Percentiles rank a stretch among this genome's conserved stretches.
Evolutionary conservation across 148 eudicot species (phyloP).

Genomic region (Cornus controversa): DNA sequence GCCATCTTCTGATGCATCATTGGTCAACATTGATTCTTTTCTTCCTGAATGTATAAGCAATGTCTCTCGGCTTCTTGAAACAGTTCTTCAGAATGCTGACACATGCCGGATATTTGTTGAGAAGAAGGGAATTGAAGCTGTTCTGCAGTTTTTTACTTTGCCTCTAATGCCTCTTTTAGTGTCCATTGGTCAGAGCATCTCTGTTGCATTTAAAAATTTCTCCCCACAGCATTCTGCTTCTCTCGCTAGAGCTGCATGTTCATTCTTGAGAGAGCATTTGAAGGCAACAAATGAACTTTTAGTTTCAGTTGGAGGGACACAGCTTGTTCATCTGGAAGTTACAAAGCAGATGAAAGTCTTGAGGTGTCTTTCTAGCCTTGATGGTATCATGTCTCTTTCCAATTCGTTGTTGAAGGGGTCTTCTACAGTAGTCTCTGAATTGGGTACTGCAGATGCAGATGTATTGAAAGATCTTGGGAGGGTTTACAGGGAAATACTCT

Average conservation of each 20-base stretch:
- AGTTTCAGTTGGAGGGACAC: slow-evolving; percentile 55
- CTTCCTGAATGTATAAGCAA: slow-evolving; percentile 89
- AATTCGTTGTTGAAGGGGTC: slow-evolving; percentile 81
- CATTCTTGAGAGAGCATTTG: slow-evolving; percentile 79
- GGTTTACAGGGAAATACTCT: slow-evolving; percentile 74
- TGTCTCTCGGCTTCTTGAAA: slow-evolving; percentile 89
- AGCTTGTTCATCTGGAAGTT: slow-evolving; percentile 61
- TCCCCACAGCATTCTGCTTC: slow-evolving; percentile 89
- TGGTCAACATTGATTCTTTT: slow-evolving; percentile 52
- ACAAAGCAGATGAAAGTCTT: slow-evolving; percentile 51
- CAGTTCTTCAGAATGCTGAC: slow-evolving; percentile 88
- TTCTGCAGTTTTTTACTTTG: slow-evolving; percentile 73
- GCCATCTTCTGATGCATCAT: slow-evolving; percentile 43
- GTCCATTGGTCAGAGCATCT: slow-evolving; percentile 82
- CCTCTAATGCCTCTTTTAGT: slow-evolving; percentile 76
- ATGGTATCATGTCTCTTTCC: slow-evolving; percentile 73
- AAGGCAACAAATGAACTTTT: slow-evolving; percentile 56
- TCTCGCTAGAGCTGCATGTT: slow-evolving; percentile 82
- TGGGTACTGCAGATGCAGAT: slow-evolving; percentile 90
- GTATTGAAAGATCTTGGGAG: slow-evolving; percentile 88
- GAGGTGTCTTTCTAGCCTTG: slow-evolving; percentile 78
- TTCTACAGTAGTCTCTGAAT: slow-evolving; percentile 74
- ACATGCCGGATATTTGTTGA: slow-evolving; percentile 87
- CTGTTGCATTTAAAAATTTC: slow-evolving; percentile 88
- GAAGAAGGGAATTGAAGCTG: slow-evolving; percentile 85